Base-by-base conservation (phyloP, 2,329 filamentous ascomycete species). In the Emergomyces orientalis region DNA sequence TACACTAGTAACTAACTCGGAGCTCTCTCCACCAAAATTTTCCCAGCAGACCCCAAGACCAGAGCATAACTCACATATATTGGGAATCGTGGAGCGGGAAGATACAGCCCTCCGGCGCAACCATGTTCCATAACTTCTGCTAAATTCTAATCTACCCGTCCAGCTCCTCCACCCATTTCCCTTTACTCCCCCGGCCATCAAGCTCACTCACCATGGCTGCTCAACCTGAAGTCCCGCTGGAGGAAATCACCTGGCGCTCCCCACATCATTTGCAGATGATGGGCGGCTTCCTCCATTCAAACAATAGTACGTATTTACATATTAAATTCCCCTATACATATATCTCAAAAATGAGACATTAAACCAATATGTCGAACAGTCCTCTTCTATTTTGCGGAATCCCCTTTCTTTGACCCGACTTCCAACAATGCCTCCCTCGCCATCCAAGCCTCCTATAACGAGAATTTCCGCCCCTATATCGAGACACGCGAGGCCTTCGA, bases 391-490 rank as follows among this genome's bases (percentile, higher is more conserved):
- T 86, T 88, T 70, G 78, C 79, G 63, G 78, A 82, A 67, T 85
- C 83, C 1, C 83, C 83, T n/a, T 87, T 86, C 76, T 86, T 85
- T 72, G 85, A 87, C 65, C 73, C 76, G 30, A 80, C 78, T 17
- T 84, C 81, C 64, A 86, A 86, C 72, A 87, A 87, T 73, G 80
- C 81, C 65, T 78, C 83, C 11, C 74, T 84, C 59, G 74, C 81
- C 65, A 77, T 78, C 30, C 83, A 86, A 69, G 77, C 79, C 14
- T 78, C 74, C 63, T 76, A 76, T 65, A 80, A 83, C 64, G 76
- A 79, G 65, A 74, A 77, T 49, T 76, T 81, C 64, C 79, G 78
- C 62, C 74, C 80, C 59, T 76, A 82, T 51, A 76, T 84, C 63
- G 77, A 80, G 65, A 82, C 83, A 37, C 82, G 84, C 37, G 77